Evolutionary conservation across 768 basidiomycete species (phyloP).

Genomic region (Mycena crocata): DNA sequence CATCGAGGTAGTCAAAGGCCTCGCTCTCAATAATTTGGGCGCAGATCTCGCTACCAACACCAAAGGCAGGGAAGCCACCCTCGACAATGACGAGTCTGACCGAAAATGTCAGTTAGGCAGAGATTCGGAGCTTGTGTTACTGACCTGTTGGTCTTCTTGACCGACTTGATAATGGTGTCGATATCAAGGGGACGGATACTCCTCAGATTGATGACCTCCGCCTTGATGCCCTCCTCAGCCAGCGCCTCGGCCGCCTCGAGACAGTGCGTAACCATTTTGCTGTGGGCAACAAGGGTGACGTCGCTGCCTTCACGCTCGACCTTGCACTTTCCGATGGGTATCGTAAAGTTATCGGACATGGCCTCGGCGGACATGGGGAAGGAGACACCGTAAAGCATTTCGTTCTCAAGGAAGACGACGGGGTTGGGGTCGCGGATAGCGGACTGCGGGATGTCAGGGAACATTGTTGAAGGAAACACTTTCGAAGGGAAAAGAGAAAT

Average conservation of each 20-base stretch:
- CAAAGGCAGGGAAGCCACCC: slow-evolving; percentile 98
- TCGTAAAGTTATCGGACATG: slow-evolving; percentile 93
- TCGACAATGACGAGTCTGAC: slow-evolving; percentile 90
- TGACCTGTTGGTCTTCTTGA: slow-evolving; percentile 98
- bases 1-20: slow-evolving; percentile 98
- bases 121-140: slow-evolving; percentile 32
- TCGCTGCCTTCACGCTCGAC: slow-evolving; percentile 94
- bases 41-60: slow-evolving; percentile 98
- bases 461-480: slow-evolving; percentile 11
- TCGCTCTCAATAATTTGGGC: slow-evolving; percentile 98
- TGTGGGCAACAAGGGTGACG: slow-evolving; percentile 96
- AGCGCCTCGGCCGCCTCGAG: slow-evolving; percentile 94
- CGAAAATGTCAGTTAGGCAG: slow-evolving; percentile 15
- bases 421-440: slow-evolving; percentile 99
- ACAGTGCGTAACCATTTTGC: slow-evolving; percentile 96
- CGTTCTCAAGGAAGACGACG: slow-evolving; percentile 98
- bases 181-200: slow-evolving; percentile 97
- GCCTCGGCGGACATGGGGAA: slow-evolving; percentile 98
- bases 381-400: slow-evolving; percentile 96
- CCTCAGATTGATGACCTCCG: slow-evolving; percentile 97
- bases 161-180: slow-evolving; percentile 94
- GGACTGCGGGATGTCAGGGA: slow-evolving; percentile 57
- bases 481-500: too few relatives aligned
- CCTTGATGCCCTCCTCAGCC: slow-evolving; percentile 96
- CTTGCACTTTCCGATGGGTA: slow-evolving; percentile 98